Evolutionary conservation across 805 yeast species (phyloP), one percentile per base, ranked within the genome.

Genomic region (Pichia cabralensis): DNA sequence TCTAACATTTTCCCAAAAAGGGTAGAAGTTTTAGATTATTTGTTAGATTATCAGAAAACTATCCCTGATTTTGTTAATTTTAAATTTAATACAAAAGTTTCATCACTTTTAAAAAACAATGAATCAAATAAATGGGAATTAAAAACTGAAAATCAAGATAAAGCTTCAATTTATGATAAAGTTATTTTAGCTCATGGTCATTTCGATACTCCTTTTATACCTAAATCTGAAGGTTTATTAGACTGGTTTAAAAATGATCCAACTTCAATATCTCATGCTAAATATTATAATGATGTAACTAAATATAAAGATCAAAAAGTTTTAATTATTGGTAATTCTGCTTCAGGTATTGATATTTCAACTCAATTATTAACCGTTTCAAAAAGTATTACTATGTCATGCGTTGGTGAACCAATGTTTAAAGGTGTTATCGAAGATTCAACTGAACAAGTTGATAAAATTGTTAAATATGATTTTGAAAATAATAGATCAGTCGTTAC

Each of bases 311-410:
- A 50, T 27, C 49, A 62, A 39, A 57, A 47, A 8, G 66, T 66
- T 8, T 37, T 58, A 17, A 49, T 58, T 17, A 41, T 58, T 22
- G 63, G 63, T 28, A 55, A 76, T 46, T 74, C 78, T 9, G 80
- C 92, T 3, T 75, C 85, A 21, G 95, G 89, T 19, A 69, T 74
- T 14, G 95, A 85, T 49, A 52, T 57, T 21, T 50, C 60, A 4
- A 53, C 58, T 6, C 62, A 57, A 35, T 34, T 54, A 18, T 43
- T 48, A 18, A 54, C 61, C 2, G 47, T 42, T 16, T 50, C 61
- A 2, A 44, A 45, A n/a, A 41, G 42, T 26, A 54, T 56, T 29
- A 36, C 47, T 8, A 46, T 56, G 36, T 55, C 61, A 3, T 44
- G 58, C 14, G 36, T 48, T 9, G 48, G 57, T 22, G 49, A 49